phyloP scores from a whole-genome alignment of 768 basidiomycete species.

The Pseudohyphozyma bogoriensis region DNA sequence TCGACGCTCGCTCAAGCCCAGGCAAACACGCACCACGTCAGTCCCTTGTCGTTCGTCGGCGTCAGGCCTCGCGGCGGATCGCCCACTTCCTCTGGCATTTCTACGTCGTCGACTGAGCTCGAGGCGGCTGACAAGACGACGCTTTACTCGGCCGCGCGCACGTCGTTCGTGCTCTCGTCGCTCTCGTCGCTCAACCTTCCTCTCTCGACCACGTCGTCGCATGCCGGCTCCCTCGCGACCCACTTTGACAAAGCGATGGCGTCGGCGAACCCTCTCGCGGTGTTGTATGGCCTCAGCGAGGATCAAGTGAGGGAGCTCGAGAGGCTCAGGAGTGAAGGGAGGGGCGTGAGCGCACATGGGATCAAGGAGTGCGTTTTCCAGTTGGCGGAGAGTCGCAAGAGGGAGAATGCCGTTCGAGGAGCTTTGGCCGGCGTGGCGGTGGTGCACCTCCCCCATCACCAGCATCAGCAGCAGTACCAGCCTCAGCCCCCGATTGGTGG shows the following conservation, averaged over 20 bases:
- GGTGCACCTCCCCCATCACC: too few relatives aligned
- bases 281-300: slow-evolving; percentile 20
- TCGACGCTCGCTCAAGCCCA: too few relatives aligned
- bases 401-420: slow-evolving; percentile 20
- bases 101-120: slow-evolving; percentile 9
- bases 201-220: slow-evolving; percentile 1
- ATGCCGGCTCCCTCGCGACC: background rate
- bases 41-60: slow-evolving; percentile 6
- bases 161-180: slow-evolving; percentile 17
- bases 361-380: slow-evolving; percentile 20
- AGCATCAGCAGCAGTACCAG: too few relatives aligned
- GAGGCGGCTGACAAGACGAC: slow-evolving; percentile 19
- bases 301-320: slow-evolving; percentile 22
- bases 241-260: slow-evolving; percentile 28
- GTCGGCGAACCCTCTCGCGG: slow-evolving; percentile 20
- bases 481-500: too few relatives aligned
- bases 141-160: slow-evolving; percentile 24
- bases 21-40: too few relatives aligned
- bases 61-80: background rate
- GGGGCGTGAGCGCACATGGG: too few relatives aligned
- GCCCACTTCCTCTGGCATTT: background rate
- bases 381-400: slow-evolving; percentile 15
- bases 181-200: background rate
- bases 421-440: slow-evolving; percentile 14
- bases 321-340: slow-evolving; percentile 19